phyloP scores from a whole-genome alignment of 2,329 filamentous ascomycete genomes.

The Lasiodiplodia theobromae region DNA sequence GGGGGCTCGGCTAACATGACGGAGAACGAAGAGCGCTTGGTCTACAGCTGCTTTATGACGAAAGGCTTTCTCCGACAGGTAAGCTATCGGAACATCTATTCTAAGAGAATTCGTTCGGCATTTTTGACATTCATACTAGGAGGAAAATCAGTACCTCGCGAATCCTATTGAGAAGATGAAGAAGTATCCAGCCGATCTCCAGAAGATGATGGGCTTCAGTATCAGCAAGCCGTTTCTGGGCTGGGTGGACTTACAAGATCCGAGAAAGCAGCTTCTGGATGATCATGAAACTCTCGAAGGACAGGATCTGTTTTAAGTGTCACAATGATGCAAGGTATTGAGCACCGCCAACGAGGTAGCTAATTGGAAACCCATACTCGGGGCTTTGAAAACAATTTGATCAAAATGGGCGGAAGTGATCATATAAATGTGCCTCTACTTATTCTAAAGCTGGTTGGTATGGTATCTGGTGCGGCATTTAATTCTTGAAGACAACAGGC shows the following conservation, averaged over 20 bases:
- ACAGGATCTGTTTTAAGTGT: too few species aligned
- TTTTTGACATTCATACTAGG: constrained; percentile 23
- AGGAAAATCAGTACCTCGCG: constrained; percentile 51
- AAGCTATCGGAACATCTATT: too few species aligned
- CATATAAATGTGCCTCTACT: not conserved
- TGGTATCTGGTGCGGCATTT: not conserved
- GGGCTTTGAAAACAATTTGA: not conserved
- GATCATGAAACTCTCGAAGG: too few species aligned
- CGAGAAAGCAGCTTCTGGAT: not conserved
- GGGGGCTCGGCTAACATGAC: constrained; percentile 46
- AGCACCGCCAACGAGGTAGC: too few species aligned
- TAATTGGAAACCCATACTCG: not conserved
- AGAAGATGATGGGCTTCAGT: constrained; percentile 35
- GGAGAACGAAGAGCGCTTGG: constrained; percentile 41
- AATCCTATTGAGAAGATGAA: constrained; percentile 37
- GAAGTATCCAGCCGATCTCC: constrained; percentile 31
- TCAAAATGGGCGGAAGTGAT: not conserved
- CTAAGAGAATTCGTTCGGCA: too few species aligned
- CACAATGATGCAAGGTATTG: too few species aligned
- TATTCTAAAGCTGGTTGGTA: not conserved
- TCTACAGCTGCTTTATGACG: constrained; percentile 45
- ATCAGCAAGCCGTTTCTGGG: constrained; percentile 32
- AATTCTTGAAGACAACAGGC: too few species aligned
- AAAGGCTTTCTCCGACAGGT: constrained; percentile 44
- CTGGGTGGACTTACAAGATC: constrained; percentile 14